Base-by-base conservation (phyloP, 176 grass and related monocot genomes). In the Zea luxurians region DNA sequence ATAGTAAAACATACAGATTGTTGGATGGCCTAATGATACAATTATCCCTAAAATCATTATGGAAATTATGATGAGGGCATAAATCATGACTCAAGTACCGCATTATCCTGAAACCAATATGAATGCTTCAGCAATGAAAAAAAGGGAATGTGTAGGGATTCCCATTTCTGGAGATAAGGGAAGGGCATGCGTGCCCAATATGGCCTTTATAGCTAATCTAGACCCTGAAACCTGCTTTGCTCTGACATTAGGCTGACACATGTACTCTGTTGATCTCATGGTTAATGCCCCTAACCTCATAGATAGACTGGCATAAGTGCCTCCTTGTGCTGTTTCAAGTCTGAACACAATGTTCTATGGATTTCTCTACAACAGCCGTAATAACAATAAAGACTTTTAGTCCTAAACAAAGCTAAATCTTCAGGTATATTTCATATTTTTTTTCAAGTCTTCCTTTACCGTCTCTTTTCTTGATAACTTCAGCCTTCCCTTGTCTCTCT, bases 131-230 rank as follows among this genome's bases (percentile, higher is more conserved):
- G 5, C 57, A 58, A 71, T 82, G 21, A 49, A 61, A 64, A 64
- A 64, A 68, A 47, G 35, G 20, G 38, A 15, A 50, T 57, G 21
- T 54, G 47, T 54, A 82, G 72, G 64, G 77, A 76, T 88, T 58
- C 71, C 77, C 58, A 66, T 66, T 81, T 88, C 6, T 84, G 58
- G 71, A 84, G 71, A 84, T 80, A 48, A 58, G 77, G 67, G 55
- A 69, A 76, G 82, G 60, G 86, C 82, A 66, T 84, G 86, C 71
- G 40, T 73, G 66, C 41, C 64, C 48, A 84, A 64, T 41, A 85
- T 82, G 82, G 66, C 66, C 82, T 89, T 81, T 85, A 81, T 85
- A 77, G 77, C 72, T 89, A 89, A 85, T 85, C 66, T 85, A 81
- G 20, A 77, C 20, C 20, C 66, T 73, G 82, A 72, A 81, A 73